These are phyloP conservation scores for Castanospermum australe DNA, from an alignment of 306 rosid genomes.

Conservation along the genomic window DNA sequence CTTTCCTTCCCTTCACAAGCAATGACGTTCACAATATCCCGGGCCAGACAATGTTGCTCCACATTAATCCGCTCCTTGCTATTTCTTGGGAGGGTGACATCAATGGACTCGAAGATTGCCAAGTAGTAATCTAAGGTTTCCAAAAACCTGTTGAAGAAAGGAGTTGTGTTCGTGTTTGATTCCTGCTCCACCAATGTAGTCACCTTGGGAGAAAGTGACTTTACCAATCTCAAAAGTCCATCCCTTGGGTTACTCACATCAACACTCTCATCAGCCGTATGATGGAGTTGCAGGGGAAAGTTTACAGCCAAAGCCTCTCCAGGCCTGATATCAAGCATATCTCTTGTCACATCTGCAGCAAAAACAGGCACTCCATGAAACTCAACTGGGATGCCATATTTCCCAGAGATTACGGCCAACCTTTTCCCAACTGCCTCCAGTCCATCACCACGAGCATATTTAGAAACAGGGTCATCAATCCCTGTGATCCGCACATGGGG, in stretches of 20 bases:
- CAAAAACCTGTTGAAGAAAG: slow-evolving; percentile 72
- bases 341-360: slow-evolving; percentile 59
- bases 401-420: slow-evolving; percentile 58
- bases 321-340: slow-evolving; percentile 71
- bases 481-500: slow-evolving; percentile 88
- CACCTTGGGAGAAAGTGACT: slow-evolving; percentile 78
- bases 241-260: slow-evolving; percentile 86
- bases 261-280: slow-evolving; percentile 94
- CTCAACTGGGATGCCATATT: slow-evolving; percentile 75
- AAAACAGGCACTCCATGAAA: slow-evolving; percentile 80
- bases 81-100: slow-evolving; percentile 62
- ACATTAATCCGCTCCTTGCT: slow-evolving; percentile 79
- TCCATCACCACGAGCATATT: slow-evolving; percentile 84
- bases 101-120: slow-evolving; percentile 94
- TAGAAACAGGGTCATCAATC: slow-evolving; percentile 74
- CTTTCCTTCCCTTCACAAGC: slow-evolving; percentile 92
- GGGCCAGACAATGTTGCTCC: slow-evolving; percentile 89
- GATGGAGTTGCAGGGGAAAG: slow-evolving; percentile 93
- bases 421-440: slow-evolving; percentile 61
- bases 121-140: slow-evolving; percentile 82
- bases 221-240: slow-evolving; percentile 76
- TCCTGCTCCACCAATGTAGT: slow-evolving; percentile 91
- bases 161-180: slow-evolving; percentile 93
- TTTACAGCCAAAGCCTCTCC: slow-evolving; percentile 95
- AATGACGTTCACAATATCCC: slow-evolving; percentile 79